A percentile compares a stretch with the other conserved stretches of the same genome.
These are phyloP conservation scores for Solanum medicagineum DNA, from an alignment of 257 asterid genomes.

Conservation along the genomic window DNA sequence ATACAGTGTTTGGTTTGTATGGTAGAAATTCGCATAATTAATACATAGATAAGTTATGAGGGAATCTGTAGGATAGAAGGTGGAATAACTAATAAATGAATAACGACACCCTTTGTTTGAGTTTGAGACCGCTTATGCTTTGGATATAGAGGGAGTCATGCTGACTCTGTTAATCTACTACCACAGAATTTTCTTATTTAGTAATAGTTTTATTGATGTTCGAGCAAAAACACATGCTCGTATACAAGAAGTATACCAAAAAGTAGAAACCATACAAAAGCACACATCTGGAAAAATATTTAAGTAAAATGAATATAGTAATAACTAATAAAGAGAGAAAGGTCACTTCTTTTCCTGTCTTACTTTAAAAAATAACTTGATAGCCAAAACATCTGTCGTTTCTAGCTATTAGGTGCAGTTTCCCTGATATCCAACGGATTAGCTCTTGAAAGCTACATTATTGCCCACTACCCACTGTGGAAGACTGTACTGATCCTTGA, in stretches of 20 bases:
- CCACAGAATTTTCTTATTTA: not conserved
- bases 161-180: not conserved
- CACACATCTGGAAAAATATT: not conserved
- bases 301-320: not conserved
- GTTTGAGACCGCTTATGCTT: not conserved
- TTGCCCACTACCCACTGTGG: not conserved
- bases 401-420: not conserved
- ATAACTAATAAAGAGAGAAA: not conserved
- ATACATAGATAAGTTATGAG: not conserved
- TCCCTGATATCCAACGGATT: not conserved
- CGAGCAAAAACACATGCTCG: not conserved
- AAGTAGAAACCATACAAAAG: not conserved
- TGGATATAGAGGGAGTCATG: not conserved
- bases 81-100: no score
- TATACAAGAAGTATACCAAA: not conserved
- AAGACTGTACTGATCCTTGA: not conserved
- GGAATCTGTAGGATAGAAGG: no score
- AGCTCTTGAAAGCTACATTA: not conserved
- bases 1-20: no score
- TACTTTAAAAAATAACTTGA: not conserved
- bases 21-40: no score
- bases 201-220: not conserved
- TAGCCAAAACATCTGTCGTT: not conserved
- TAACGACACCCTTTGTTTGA: not conserved
- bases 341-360: not conserved